Percentiles rank a stretch among this genome's conserved stretches.
These are phyloP conservation scores for Echinosophora koreensis DNA, from an alignment of 306 rosid species.

Conservation along the genomic window DNA sequence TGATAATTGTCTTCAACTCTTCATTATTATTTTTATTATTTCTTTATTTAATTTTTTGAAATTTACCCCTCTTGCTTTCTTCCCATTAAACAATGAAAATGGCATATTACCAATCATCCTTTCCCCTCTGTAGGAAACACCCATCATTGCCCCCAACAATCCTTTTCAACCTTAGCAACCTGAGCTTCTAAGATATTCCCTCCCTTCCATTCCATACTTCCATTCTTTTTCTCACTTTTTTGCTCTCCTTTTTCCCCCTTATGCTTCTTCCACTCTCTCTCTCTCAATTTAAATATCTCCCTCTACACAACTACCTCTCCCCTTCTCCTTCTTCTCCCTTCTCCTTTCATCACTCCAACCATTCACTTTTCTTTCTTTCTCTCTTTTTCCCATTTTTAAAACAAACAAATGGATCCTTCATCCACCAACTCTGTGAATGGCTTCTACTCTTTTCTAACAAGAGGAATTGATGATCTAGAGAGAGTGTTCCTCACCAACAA, in stretches of 20 bases:
- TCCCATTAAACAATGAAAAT: conserved; percentile 94
- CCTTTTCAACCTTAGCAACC: conserved; percentile 97
- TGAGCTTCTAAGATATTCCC: conserved; percentile 90
- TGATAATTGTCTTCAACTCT: conserved; percentile 5
- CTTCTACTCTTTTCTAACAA: conserved; percentile 85
- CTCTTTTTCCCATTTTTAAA: no score
- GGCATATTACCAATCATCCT: conserved; percentile 97
- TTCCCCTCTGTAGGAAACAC: conserved; percentile 99
- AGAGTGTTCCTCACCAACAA: conserved; percentile 76
- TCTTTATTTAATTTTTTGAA: not conserved
- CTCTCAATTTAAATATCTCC: conserved; percentile 68
- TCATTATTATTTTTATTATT: conserved; percentile 13
- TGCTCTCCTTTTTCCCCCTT: conserved; percentile 5
- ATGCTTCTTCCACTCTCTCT: conserved; percentile 52
- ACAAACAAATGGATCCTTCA: conserved; percentile 75
- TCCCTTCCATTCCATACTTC: conserved; percentile 54
- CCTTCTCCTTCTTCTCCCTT: conserved; percentile 21
- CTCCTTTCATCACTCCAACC: conserved; percentile 10
- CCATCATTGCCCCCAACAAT: conserved; percentile 99
- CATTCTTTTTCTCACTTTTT: conserved; percentile 46
- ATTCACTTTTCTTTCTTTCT: not conserved
- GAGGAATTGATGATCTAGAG: conserved; percentile 98
- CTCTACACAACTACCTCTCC: conserved; percentile 40
- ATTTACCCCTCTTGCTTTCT: conserved; percentile 50
- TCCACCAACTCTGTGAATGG: conserved; percentile 97